These are phyloP conservation scores for Scedosporium boydii DNA, from an alignment of 2,329 filamentous ascomycete species.

Conservation along the genomic window DNA sequence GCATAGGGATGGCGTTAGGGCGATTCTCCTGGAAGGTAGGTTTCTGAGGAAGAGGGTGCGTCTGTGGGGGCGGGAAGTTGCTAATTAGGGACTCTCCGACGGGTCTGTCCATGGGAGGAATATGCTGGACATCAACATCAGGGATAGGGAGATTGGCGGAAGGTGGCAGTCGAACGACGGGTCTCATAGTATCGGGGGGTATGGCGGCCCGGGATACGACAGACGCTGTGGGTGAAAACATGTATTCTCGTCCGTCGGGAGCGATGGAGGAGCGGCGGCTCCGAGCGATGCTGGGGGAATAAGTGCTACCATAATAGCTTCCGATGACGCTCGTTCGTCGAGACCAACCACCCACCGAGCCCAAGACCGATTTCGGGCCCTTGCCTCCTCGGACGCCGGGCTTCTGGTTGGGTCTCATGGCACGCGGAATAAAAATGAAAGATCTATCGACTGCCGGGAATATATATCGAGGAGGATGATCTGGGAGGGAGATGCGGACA, in stretches of 20 bases:
- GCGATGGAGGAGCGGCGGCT: conserved; percentile 77
- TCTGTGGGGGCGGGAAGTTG: conserved; percentile 47
- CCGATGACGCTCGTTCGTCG: conserved; percentile 78
- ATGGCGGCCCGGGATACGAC: conserved; percentile 60
- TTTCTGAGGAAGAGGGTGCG: conserved; percentile 48
- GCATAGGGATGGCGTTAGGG: conserved; percentile 57
- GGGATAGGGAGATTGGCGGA: conserved; percentile 23
- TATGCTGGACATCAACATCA: neutral
- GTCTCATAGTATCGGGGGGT: conserved; percentile 51
- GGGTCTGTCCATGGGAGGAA: neutral
- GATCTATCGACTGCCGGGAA: conserved; percentile 85
- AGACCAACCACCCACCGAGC: conserved; percentile 56
- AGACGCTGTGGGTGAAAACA: conserved; percentile 74
- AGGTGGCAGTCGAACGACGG: conserved; percentile 77
- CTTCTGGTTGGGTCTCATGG: conserved; percentile 87
- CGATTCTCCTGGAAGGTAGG: conserved; percentile 45
- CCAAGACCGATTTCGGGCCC: conserved; percentile 63
- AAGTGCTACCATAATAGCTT: conserved; percentile 61
- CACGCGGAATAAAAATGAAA: conserved; percentile 95
- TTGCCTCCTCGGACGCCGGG: conserved; percentile 58
- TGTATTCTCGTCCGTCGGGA: conserved; percentile 56
- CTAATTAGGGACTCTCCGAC: conserved; percentile 30
- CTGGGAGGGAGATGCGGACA: conserved; percentile 82
- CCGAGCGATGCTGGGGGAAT: conserved; percentile 79
- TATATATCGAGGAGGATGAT: conserved; percentile 72